Conservation (phyloP, 2,329 filamentous ascomycete species). For the Trichoderma pleuroti region DNA sequence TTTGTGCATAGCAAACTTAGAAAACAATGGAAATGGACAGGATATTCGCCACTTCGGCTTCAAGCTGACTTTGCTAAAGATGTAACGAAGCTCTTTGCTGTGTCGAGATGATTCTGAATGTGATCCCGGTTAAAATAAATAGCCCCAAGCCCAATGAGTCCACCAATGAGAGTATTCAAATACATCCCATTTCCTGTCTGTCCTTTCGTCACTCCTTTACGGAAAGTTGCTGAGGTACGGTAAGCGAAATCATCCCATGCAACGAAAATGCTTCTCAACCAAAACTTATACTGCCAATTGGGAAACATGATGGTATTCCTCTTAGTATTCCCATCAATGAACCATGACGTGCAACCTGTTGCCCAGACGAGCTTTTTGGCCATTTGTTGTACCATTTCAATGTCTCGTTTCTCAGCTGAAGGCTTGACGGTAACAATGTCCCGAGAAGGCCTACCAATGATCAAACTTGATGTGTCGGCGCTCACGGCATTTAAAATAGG, state of each 20-base stretch:
- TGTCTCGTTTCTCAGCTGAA: slow-evolving; percentile 26
- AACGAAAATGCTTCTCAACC: slow-evolving; percentile 46
- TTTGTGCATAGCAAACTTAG: not conserved
- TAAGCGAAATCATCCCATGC: slow-evolving; percentile 35
- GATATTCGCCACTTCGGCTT: not conserved
- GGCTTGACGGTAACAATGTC: slow-evolving; percentile 33
- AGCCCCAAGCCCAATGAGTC: not conserved
- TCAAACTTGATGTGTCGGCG: slow-evolving; percentile 1
- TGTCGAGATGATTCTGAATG: not conserved
- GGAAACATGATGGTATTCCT: slow-evolving; percentile 52
- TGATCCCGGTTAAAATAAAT: not conserved
- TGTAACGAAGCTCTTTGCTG: not conserved
- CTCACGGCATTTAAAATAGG: slow-evolving; percentile 35
- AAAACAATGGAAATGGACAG: too few species aligned
- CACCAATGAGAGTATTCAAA: not conserved
- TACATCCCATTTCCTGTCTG: not conserved
- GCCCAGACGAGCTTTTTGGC: slow-evolving; percentile 46
- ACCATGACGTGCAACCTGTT: slow-evolving; percentile 51
- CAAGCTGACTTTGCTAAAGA: not conserved
- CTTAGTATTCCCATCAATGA: slow-evolving; percentile 43
- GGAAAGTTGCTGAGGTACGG: not conserved
- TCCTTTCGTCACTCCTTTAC: not conserved
- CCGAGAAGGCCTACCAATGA: slow-evolving; percentile 16
- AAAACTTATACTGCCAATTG: slow-evolving; percentile 48
- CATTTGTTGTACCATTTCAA: slow-evolving; percentile 38